Evolutionary conservation across 352 stramenopile species (phyloP), one percentile per base, ranked within the genome.

Genomic region (Salisapilia sapeloensis): DNA sequence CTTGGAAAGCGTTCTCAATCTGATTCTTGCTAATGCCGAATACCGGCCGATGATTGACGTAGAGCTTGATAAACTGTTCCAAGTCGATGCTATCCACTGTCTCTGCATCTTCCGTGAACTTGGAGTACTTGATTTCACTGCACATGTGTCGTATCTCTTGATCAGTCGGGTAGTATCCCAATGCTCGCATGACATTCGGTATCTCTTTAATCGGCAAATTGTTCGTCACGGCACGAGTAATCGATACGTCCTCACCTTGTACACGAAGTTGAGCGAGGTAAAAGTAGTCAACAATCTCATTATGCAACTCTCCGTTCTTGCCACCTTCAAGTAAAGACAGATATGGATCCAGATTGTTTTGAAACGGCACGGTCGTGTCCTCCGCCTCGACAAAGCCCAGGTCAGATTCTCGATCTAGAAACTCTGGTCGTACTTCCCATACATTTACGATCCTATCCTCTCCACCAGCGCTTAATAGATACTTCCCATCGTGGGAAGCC

Each of bases 251-350:
- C 35, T 96, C 87, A 14, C 87, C 86, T 33, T 94, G 81, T 22
- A 83, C 61, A 12, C 87, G 72, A 11, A 97, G 60, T 46, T 96
- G 79, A 2, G 74, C 74, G 38, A 95, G 85, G 49, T 94, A 96
- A 48, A 96, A 96, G 53, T 94, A 97, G 44, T 97, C 83, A 20
- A 95, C 71, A 10, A 96, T 83, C 24, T 97, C 81, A 30, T 93
- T 49, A 50, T 85, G 90, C 35, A 95, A 80, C 16, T 56, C 61
- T 0, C 85, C 84, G 4, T 80, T 53, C 2, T 42, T 38, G 12
- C 76, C 83, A 27, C 82, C 83, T 52, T 95, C 81, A 4, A 96
- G 53, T 13, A 94, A 53, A 15, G 75, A 55, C 28, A 92, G 40
- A 38, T 78, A 96, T 7, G 84, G 76, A 25, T 70, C 56, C 1